Conservation (phyloP, 2,329 filamentous ascomycete genomes). For the Pyrenochaeta sp. region DNA sequence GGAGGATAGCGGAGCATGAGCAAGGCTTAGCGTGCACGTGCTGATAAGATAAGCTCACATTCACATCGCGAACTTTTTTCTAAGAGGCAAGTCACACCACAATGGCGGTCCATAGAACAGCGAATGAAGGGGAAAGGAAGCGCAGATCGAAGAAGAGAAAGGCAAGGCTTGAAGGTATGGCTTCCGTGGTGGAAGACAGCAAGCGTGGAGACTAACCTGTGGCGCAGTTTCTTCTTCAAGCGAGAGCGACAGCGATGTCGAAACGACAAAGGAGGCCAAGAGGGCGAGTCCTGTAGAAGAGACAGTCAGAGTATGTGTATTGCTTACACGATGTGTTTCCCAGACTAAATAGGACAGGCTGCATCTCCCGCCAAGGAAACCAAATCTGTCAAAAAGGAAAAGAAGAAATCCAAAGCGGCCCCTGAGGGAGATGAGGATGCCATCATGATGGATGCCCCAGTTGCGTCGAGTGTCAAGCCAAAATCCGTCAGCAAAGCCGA, state of each 20-base stretch:
- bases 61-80: conserved; percentile 33
- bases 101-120: conserved; percentile 34
- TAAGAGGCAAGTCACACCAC: background rate
- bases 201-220: conserved; percentile 12
- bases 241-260: conserved; percentile 42
- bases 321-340: background rate
- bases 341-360: background rate
- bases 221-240: conserved; percentile 39
- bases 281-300: conserved; percentile 2
- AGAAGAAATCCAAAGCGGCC: conserved; percentile 13
- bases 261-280: conserved; percentile 20
- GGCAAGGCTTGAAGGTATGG: conserved; percentile 38
- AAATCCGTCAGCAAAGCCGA: conserved; percentile 9
- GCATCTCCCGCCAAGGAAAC: conserved; percentile 5
- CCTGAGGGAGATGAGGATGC: conserved; percentile 11
- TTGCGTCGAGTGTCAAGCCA: background rate
- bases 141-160: conserved; percentile 41
- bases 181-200: background rate
- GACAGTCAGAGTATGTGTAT: background rate
- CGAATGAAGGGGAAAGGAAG: conserved; percentile 29
- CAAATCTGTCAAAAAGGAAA: conserved; percentile 18
- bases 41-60: conserved; percentile 36
- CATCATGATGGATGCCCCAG: conserved; percentile 27
- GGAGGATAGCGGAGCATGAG: too few species aligned
- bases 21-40: conserved; percentile 26